Evolutionary conservation across 306 rosid species (phyloP).

Genomic region (Sicyos baderoa): DNA sequence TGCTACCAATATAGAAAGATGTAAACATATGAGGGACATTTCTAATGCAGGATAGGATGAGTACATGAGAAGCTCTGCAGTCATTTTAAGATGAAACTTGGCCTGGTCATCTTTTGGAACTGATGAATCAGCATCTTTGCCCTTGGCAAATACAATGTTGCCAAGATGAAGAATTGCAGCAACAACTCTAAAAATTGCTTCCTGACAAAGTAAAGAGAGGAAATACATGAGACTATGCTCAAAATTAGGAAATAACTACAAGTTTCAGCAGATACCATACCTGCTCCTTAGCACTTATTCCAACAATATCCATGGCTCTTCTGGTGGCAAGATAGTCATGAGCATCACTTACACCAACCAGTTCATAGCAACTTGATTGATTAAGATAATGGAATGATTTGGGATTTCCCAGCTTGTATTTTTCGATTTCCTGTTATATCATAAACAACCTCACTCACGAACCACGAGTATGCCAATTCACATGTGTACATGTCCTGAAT

Average conservation of each 20-base stretch:
- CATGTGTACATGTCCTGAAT: not conserved
- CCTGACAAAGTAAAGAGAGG: constrained; percentile 42
- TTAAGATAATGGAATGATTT: constrained; percentile 91
- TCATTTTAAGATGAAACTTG: constrained; percentile 74
- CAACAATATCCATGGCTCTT: constrained; percentile 98
- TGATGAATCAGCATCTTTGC: constrained; percentile 83
- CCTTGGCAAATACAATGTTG: constrained; percentile 68
- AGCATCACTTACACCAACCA: constrained; percentile 73
- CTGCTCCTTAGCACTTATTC: constrained; percentile 90
- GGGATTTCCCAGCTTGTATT: constrained; percentile 81
- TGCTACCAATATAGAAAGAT: constrained; percentile 22
- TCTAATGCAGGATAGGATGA: constrained; percentile 14
- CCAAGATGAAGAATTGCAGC: constrained; percentile 94
- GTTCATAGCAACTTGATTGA: constrained; percentile 83
- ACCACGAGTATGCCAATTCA: not conserved
- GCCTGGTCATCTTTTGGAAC: constrained; percentile 82
- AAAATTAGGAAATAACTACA: constrained; percentile 18
- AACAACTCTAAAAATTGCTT: constrained; percentile 93
- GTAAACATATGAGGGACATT: constrained; percentile 17
- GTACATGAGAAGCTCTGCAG: constrained; percentile 95
- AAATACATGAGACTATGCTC: not conserved
- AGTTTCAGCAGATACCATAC: constrained; percentile 36
- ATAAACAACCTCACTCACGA: constrained; percentile 17
- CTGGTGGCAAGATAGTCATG: constrained; percentile 96
- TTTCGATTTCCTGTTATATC: constrained; percentile 79